A percentile compares a stretch with the other conserved stretches of the same genome.
phyloP scores from a whole-genome alignment of 169 alveolate genomes.

The Plasmodium gonderi region DNA sequence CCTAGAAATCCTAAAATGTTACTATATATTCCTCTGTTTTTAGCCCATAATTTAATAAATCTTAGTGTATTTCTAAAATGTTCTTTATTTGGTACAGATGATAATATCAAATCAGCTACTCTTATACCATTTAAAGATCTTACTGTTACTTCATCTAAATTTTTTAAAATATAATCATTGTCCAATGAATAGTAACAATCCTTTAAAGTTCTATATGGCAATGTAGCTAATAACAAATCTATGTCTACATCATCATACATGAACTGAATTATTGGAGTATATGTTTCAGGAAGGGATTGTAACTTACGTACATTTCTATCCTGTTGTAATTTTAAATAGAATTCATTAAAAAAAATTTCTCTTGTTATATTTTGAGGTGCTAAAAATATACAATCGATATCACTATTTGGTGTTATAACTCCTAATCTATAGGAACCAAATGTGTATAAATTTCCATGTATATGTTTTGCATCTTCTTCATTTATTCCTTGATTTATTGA shows the following conservation, averaged over 20 bases:
- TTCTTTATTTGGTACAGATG: slow-evolving; percentile 94
- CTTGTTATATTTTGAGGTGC: slow-evolving; percentile 96
- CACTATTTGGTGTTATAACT: slow-evolving; percentile 97
- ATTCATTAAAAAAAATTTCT: slow-evolving; percentile 93
- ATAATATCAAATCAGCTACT: slow-evolving; percentile 95
- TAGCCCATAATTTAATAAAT: slow-evolving; percentile 98
- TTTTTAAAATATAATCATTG: slow-evolving; percentile 85
- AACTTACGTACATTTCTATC: slow-evolving; percentile 93
- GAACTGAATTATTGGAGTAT: slow-evolving; percentile 97
- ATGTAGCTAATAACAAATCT: slow-evolving; percentile 96
- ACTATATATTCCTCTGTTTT: slow-evolving; percentile 97
- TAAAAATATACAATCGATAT: slow-evolving; percentile 97
- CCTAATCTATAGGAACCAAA: slow-evolving; percentile 98
- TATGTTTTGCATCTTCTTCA: slow-evolving; percentile 90
- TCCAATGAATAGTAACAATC: slow-evolving; percentile 87
- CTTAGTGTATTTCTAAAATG: slow-evolving; percentile 94
- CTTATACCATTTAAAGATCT: slow-evolving; percentile 95
- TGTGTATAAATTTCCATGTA: slow-evolving; percentile 94
- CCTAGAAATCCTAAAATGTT: slow-evolving; percentile 98
- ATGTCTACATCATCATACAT: slow-evolving; percentile 94
- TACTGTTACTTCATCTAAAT: slow-evolving; percentile 92
- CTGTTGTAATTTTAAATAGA: slow-evolving; percentile 90
- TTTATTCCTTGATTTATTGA: slow-evolving; percentile 88
- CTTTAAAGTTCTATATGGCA: slow-evolving; percentile 87
- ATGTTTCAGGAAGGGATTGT: slow-evolving; percentile 96